phyloP scores from a whole-genome alignment of 1,284 basidiomycete species.

The Ganoderma sp. region DNA sequence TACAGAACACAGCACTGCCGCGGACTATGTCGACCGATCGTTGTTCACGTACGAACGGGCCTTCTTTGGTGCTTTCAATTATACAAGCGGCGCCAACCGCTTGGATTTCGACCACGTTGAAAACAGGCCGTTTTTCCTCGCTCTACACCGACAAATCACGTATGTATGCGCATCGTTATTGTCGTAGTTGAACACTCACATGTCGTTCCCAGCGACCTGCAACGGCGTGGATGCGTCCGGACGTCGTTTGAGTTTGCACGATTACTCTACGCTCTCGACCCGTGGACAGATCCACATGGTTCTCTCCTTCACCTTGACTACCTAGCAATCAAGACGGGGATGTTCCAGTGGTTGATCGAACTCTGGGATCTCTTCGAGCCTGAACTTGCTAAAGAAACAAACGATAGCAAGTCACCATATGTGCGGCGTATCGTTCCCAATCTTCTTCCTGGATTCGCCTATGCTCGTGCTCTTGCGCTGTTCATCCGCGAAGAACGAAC shows the following conservation, averaged over 20 bases:
- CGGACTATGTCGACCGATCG: conserved; percentile 86
- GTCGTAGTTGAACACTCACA: conserved; percentile 21
- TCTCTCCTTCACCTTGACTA: conserved; percentile 85
- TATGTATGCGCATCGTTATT: conserved; percentile 39
- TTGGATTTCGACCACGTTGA: conserved; percentile 88
- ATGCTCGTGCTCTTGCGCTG: conserved; percentile 76
- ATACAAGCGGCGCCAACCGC: conserved; percentile 78
- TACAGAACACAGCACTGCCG: conserved; percentile 81
- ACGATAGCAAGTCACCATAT: conserved; percentile 59
- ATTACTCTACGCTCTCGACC: conserved; percentile 82
- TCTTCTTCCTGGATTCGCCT: conserved; percentile 79
- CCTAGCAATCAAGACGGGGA: conserved; percentile 80
- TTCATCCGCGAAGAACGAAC: conserved; percentile 61
- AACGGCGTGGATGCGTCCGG: conserved; percentile 84
- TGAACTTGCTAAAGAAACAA: conserved; percentile 35
- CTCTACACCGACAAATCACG: conserved; percentile 79
- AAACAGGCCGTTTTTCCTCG: conserved; percentile 86
- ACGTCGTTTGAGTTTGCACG: conserved; percentile 90
- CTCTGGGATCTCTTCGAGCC: conserved; percentile 59
- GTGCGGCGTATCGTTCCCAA: conserved; percentile 25
- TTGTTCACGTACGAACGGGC: conserved; percentile 90
- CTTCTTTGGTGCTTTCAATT: conserved; percentile 83
- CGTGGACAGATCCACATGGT: conserved; percentile 86
- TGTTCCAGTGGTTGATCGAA: conserved; percentile 80
- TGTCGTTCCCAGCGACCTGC: conserved; percentile 63